Evolutionary conservation across 2,329 filamentous ascomycete genomes (phyloP).

Genomic region (Stachybotrys elegans): DNA sequence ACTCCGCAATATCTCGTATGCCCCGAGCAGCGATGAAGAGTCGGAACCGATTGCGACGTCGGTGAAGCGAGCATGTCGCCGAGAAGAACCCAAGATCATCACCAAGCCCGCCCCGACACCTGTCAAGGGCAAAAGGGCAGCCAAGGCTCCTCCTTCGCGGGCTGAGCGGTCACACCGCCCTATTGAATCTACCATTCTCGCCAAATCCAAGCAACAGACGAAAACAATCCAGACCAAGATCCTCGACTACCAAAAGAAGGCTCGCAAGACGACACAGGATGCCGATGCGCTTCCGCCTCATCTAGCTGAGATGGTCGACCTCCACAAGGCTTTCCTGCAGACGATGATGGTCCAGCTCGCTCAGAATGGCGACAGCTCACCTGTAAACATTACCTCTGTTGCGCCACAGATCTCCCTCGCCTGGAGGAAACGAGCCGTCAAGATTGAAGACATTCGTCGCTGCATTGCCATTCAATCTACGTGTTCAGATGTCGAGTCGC

Average conservation of each 20-base stretch:
- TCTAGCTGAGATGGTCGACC: slow-evolving; percentile 53
- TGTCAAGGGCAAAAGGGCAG: slow-evolving; percentile 7
- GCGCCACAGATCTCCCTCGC: slow-evolving; percentile 58
- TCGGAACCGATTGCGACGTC: slow-evolving; percentile 5
- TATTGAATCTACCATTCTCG: slow-evolving; percentile 23
- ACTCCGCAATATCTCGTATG: slow-evolving; percentile 23
- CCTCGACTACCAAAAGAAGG: slow-evolving; percentile 34
- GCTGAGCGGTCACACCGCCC: slow-evolving; percentile 23
- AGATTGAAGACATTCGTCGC: slow-evolving; percentile 59
- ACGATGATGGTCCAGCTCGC: slow-evolving; percentile 64
- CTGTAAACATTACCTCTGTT: slow-evolving; percentile 59
- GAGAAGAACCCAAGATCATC: slow-evolving; percentile 14
- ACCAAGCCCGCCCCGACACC: slow-evolving; percentile 2
- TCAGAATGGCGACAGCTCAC: slow-evolving; percentile 58
- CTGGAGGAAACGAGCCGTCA: slow-evolving; percentile 69
- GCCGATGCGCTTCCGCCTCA: slow-evolving; percentile 40
- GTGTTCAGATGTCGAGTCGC: slow-evolving; percentile 23
- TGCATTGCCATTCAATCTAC: slow-evolving; percentile 57
- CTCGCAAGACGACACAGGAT: slow-evolving; percentile 19
- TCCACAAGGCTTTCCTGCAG: slow-evolving; percentile 64
- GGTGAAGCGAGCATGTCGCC: slow-evolving; percentile 22
- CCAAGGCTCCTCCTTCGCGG: slow-evolving; percentile 22
- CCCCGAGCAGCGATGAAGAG: slow-evolving; percentile 28
- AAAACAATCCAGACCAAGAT: slow-evolving; percentile 28
- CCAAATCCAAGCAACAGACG: slow-evolving; percentile 21